Evolutionary conservation across 139 green algal genomes (phyloP).

Genomic region (Ulvella scutata): DNA sequence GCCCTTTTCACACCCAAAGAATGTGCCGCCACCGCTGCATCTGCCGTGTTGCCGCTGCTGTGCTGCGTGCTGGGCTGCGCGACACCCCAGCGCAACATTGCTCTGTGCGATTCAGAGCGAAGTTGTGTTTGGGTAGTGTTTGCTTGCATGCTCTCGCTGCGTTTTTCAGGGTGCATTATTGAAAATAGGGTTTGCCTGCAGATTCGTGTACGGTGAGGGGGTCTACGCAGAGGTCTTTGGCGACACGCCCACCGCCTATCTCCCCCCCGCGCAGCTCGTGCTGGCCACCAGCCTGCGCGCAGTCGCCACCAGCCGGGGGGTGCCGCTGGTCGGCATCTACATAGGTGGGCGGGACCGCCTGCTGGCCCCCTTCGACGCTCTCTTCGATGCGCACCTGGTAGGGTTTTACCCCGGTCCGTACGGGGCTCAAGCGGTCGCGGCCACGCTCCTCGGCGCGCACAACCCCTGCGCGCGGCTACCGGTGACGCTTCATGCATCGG

Average conservation of each 20-base stretch:
- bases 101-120: no score
- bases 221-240: constrained; percentile 1
- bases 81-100: background rate
- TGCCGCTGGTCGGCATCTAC: background rate
- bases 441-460: background rate
- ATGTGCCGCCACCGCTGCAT: no score
- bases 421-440: background rate
- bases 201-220: background rate
- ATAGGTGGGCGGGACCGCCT: background rate
- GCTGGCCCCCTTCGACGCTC: background rate
- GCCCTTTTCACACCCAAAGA: no score
- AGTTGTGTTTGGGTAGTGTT: no score
- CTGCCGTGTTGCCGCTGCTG: no score
- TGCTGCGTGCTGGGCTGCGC: background rate
- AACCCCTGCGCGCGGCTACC: background rate
- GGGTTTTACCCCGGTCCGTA: background rate
- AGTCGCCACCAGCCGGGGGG: background rate
- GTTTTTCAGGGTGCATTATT: no score
- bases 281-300: background rate
- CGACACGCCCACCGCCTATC: background rate
- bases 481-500: background rate
- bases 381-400: background rate
- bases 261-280: background rate
- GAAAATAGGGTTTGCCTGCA: no score
- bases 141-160: background rate